Evolutionary conservation across 345 rosid genomes (phyloP).

Genomic region (Populus deltoides): DNA sequence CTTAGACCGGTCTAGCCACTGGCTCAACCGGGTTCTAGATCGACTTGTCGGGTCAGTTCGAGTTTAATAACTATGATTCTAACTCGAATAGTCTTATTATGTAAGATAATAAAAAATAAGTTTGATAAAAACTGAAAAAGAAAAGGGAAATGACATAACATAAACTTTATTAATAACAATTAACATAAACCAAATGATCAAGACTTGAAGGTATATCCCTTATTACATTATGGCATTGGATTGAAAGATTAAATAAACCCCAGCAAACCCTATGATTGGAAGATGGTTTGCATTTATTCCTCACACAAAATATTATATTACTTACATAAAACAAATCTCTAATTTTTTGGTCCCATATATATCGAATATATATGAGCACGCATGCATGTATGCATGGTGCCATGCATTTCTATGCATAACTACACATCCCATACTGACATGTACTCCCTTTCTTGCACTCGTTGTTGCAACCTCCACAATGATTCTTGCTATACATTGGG

Average conservation of each 20-base stretch:
- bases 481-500: slow-evolving; percentile 41
- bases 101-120: too few relatives aligned
- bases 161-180: background rate
- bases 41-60: too few relatives aligned
- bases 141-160: background rate
- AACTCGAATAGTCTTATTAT: too few relatives aligned
- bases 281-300: slow-evolving; percentile 10
- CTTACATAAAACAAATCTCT: background rate
- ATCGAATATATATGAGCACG: too few relatives aligned
- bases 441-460: slow-evolving; percentile 49
- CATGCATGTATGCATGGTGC: background rate
- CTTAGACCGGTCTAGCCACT: too few relatives aligned
- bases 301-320: background rate
- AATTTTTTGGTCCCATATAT: background rate
- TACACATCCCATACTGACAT: slow-evolving; percentile 58
- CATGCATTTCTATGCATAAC: slow-evolving; percentile 37
- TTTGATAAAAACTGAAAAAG: too few relatives aligned
- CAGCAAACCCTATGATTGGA: background rate
- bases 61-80: too few relatives aligned
- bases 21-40: too few relatives aligned
- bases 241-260: background rate
- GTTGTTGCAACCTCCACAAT: slow-evolving; percentile 64
- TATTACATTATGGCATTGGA: background rate
- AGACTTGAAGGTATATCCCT: background rate
- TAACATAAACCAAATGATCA: background rate